Evolutionary conservation across 805 yeast species (phyloP).

Genomic region (Pichia manshurica): DNA sequence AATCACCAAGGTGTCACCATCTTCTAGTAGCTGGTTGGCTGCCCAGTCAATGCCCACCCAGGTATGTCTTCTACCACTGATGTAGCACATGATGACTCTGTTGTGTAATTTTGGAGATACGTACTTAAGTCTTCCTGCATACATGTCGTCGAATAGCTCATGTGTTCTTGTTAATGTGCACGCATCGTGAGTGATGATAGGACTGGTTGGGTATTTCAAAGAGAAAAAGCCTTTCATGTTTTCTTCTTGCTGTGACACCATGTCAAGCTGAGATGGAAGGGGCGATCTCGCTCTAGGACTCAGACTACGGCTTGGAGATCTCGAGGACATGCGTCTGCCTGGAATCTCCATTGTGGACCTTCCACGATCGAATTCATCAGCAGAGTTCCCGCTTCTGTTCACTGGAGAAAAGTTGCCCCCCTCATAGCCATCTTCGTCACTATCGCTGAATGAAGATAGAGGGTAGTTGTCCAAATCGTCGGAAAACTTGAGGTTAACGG

Average conservation of each 20-base stretch:
- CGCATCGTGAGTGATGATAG: conserved; percentile 36
- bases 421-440: conserved; percentile 15
- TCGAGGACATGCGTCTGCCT: conserved; percentile 2
- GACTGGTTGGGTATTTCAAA: conserved; percentile 31
- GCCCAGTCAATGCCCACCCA: conserved; percentile 82
- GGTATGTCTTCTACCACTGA: conserved; percentile 68
- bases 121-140: conserved; percentile 32
- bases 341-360: background rate
- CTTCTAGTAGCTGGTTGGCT: conserved; percentile 45
- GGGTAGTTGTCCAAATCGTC: conserved; percentile 19
- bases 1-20: conserved; percentile 64
- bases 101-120: conserved; percentile 36
- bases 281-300: conserved; percentile 18
- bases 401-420: conserved; percentile 3
- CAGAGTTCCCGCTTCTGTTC: background rate
- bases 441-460: conserved; percentile 15
- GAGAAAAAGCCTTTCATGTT: conserved; percentile 4
- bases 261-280: conserved; percentile 2
- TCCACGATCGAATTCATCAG: background rate
- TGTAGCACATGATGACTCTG: conserved; percentile 55
- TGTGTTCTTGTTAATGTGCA: conserved; percentile 44
- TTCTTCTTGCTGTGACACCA: conserved; percentile 2
- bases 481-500: conserved; percentile 37
- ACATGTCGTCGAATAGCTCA: conserved; percentile 41
- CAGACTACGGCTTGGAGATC: conserved; percentile 15